Evolutionary conservation across 441 rosid genomes (phyloP).

Genomic region (Gossypium laxum): DNA sequence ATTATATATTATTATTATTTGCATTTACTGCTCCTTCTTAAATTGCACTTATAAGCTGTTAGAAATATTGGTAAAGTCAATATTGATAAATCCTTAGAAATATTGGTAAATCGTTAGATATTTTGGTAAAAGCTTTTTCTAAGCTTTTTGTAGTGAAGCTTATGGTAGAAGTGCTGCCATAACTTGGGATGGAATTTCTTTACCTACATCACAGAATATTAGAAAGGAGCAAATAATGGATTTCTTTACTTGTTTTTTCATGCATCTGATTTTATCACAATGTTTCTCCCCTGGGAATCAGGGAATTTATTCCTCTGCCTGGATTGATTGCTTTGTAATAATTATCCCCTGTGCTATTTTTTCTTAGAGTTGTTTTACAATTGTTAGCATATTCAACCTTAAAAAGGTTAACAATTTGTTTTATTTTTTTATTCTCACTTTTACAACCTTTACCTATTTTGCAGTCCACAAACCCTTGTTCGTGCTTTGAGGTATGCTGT

Average conservation of each 20-base stretch:
- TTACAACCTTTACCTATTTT: constrained; percentile 20
- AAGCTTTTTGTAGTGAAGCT: no score
- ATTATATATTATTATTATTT: neutral
- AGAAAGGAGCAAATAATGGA: neutral
- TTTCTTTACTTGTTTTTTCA: neutral
- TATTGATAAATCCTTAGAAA: no score
- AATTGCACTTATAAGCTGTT: neutral
- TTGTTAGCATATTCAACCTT: neutral
- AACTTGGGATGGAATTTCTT: constrained; percentile 8
- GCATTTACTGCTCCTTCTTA: neutral
- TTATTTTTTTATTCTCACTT: constrained; percentile 6
- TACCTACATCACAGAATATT: neutral
- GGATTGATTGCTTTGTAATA: constrained; percentile 5
- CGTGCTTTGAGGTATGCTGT: constrained; percentile 85
- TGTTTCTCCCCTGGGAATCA: neutral
- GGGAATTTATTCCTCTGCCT: neutral
- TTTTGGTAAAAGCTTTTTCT: no score
- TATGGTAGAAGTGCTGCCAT: neutral
- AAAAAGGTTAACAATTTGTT: neutral
- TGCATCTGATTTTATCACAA: neutral
- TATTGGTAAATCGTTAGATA: no score
- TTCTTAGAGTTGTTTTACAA: constrained; percentile 1
- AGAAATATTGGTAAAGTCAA: neutral
- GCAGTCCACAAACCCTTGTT: constrained; percentile 97
- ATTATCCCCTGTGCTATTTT: neutral